These are phyloP conservation scores for Ambrosiella beaveri DNA, from an alignment of 2,329 filamentous ascomycete genomes.

Conservation along the genomic window DNA sequence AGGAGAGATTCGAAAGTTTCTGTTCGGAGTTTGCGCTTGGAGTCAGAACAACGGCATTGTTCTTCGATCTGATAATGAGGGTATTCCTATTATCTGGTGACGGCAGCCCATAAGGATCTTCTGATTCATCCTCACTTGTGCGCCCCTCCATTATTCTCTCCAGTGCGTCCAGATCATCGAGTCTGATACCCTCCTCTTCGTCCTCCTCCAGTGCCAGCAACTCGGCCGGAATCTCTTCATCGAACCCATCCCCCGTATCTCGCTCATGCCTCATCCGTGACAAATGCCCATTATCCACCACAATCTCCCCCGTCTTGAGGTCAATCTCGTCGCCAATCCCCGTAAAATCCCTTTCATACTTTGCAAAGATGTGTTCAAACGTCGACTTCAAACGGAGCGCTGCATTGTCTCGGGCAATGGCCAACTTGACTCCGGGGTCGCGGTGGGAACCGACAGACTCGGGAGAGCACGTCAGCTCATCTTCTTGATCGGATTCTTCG, in stretches of 20 bases:
- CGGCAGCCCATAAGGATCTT: too few relatives aligned
- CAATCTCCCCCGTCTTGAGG: slow-evolving; percentile 57
- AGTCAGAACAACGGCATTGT: not conserved
- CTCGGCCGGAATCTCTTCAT: slow-evolving; percentile 11
- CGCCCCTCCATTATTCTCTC: slow-evolving; percentile 2
- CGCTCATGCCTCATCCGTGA: slow-evolving; percentile 40
- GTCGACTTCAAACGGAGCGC: slow-evolving; percentile 60
- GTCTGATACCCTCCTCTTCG: slow-evolving; percentile 21
- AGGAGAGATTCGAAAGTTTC: not conserved
- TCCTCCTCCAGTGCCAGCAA: slow-evolving; percentile 18
- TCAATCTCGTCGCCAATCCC: slow-evolving; percentile 83
- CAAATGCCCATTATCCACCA: slow-evolving; percentile 86
- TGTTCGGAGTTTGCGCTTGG: not conserved
- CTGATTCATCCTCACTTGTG: not conserved
- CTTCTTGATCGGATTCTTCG: slow-evolving; percentile 24
- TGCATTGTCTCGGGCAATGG: slow-evolving; percentile 46
- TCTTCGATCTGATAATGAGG: not conserved
- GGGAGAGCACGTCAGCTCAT: slow-evolving; percentile 21
- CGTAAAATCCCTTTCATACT: slow-evolving; percentile 70
- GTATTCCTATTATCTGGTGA: not conserved
- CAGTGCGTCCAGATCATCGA: slow-evolving; percentile 18
- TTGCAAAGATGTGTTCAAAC: slow-evolving; percentile 78
- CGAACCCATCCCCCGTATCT: slow-evolving; percentile 23
- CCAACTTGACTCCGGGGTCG: slow-evolving; percentile 39
- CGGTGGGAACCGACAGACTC: slow-evolving; percentile 30